Evolutionary conservation across 192 early-diverging fungal genomes (phyloP).

Genomic region (Backusella circina): DNA sequence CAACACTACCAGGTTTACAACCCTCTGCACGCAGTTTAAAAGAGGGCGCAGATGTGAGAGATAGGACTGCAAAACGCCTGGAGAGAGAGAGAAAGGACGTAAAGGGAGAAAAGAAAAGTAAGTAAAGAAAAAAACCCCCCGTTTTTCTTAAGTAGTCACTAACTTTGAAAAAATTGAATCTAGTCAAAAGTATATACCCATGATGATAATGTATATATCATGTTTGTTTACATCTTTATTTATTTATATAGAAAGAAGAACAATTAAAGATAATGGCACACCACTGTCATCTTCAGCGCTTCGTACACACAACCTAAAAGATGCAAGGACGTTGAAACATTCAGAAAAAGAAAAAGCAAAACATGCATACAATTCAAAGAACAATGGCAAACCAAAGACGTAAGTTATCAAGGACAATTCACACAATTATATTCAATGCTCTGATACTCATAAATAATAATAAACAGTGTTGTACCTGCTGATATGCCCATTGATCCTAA

Average conservation of each 20-base stretch:
- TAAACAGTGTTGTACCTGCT: conserved; percentile 15
- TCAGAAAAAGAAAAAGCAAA: conserved; percentile 18
- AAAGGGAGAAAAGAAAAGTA: conserved; percentile 42
- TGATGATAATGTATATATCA: too few relatives aligned
- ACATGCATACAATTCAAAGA: conserved; percentile 11
- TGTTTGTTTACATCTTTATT: background rate
- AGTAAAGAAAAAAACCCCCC: too few relatives aligned
- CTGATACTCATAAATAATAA: background rate
- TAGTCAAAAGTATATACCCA: conserved; percentile 13
- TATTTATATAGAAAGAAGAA: conserved; percentile 16
- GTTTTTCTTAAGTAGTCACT: too few relatives aligned
- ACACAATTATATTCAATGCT: too few relatives aligned
- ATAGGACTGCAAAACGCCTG: conserved; percentile 35
- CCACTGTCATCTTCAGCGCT: conserved; percentile 10
- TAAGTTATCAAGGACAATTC: background rate
- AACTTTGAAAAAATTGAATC: too few relatives aligned
- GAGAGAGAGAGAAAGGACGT: conserved; percentile 26
- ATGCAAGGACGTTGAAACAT: conserved; percentile 15
- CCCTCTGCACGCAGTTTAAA: conserved; percentile 26
- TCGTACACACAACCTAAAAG: conserved; percentile 16
- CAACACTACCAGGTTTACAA: conserved; percentile 22
- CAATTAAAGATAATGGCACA: conserved; percentile 32
- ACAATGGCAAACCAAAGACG: conserved; percentile 18
- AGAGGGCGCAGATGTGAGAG: conserved; percentile 36
- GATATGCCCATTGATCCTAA: conserved; percentile 92